A percentile compares a stretch with the other conserved stretches of the same genome.
These are phyloP conservation scores for Castanospermum australe DNA, from an alignment of 306 rosid genomes.

Conservation along the genomic window DNA sequence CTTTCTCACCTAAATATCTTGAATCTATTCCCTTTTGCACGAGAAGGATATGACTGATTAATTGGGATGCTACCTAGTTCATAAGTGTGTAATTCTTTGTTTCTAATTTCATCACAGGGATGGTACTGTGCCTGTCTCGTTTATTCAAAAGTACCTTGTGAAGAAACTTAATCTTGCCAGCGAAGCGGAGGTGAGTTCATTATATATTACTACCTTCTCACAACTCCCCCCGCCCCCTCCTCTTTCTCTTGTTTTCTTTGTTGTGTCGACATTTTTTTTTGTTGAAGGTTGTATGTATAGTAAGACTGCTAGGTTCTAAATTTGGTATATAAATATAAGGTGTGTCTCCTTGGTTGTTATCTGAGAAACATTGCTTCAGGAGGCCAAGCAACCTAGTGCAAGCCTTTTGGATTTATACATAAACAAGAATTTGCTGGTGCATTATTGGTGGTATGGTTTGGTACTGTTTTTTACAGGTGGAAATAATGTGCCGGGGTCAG, in stretches of 20 bases:
- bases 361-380: not conserved
- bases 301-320: not conserved
- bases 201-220: constrained; percentile 1
- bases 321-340: not conserved
- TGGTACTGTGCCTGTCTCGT: constrained; percentile 84
- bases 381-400: constrained; percentile 3
- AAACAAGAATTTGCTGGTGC: constrained; percentile 10
- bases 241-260: not conserved
- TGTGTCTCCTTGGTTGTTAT: constrained; percentile 4
- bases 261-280: not conserved
- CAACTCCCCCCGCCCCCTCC: not conserved
- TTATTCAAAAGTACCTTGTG: constrained; percentile 82
- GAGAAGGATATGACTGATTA: not conserved
- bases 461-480: constrained; percentile 60
- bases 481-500: constrained; percentile 83
- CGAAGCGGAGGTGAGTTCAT: constrained; percentile 77
- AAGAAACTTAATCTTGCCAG: constrained; percentile 83
- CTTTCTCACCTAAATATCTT: not conserved
- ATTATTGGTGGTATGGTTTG: constrained; percentile 8
- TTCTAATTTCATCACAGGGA: constrained; percentile 55
- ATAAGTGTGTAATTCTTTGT: constrained; percentile 24
- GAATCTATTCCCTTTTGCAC: not conserved
- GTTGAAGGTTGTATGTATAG: not conserved
- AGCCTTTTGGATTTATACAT: not conserved
- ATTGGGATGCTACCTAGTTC: not conserved